A percentile compares a stretch with the other conserved stretches of the same genome.
phyloP scores from a whole-genome alignment of 2,329 filamentous ascomycete species.

The Phaeomoniella chlamydospora region DNA sequence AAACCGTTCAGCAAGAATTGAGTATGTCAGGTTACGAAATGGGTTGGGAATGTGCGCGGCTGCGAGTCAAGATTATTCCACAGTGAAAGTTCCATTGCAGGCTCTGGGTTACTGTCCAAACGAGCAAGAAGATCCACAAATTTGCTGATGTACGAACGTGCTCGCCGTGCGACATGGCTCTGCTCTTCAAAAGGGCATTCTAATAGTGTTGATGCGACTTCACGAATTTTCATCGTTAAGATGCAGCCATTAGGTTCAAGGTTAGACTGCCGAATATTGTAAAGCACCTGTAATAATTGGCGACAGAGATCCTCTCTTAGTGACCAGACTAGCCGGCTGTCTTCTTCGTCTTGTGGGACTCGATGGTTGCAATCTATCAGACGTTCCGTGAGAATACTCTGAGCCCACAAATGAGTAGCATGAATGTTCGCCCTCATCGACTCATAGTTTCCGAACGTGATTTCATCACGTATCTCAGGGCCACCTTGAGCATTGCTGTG shows the following conservation, averaged over 20 bases:
- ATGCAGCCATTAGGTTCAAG: slow-evolving; percentile 21
- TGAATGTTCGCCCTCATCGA: slow-evolving; percentile 19
- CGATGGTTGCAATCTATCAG: slow-evolving; percentile 11
- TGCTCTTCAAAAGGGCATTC: slow-evolving; percentile 16
- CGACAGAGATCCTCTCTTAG: slow-evolving; percentile 22
- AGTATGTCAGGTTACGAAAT: neutral
- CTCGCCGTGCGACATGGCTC: slow-evolving; percentile 3
- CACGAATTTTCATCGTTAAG: slow-evolving; percentile 21
- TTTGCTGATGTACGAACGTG: slow-evolving; percentile 5
- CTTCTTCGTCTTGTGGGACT: neutral
- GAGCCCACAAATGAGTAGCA: slow-evolving; percentile 23
- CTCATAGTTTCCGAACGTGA: neutral
- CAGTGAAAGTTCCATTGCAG: neutral
- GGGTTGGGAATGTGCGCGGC: neutral
- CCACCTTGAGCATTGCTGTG: neutral
- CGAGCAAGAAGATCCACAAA: slow-evolving; percentile 6
- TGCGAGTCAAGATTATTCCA: neutral
- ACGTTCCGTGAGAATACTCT: slow-evolving; percentile 20
- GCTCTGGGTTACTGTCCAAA: slow-evolving; percentile 5
- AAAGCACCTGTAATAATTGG: slow-evolving; percentile 20
- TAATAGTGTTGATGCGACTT: slow-evolving; percentile 19
- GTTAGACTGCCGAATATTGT: slow-evolving; percentile 16
- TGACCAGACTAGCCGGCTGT: slow-evolving; percentile 12
- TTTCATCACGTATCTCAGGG: neutral
- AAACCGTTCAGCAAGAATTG: no score